Conservation (phyloP, 139 green algal genomes). For the Choricystis sp. region DNA sequence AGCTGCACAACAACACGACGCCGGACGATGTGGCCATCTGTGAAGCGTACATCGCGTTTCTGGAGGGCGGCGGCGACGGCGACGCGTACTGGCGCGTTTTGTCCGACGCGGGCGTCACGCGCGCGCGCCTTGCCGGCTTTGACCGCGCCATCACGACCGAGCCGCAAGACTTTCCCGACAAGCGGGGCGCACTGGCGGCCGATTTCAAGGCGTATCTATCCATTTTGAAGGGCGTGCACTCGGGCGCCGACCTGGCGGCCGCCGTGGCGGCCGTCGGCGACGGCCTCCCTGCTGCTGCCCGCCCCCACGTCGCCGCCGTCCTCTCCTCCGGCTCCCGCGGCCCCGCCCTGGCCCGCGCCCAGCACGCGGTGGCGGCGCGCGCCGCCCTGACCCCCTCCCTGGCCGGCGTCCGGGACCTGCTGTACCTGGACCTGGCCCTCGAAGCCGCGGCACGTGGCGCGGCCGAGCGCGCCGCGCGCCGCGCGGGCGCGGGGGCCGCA, state of each 20-base stretch:
- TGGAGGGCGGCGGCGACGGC: constrained; percentile 60
- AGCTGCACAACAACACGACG: constrained; percentile 90
- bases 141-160: constrained; percentile 76
- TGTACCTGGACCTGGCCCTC: constrained; percentile 95
- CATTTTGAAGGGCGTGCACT: constrained; percentile 85
- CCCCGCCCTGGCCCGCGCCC: constrained; percentile 61
- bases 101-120: constrained; percentile 62
- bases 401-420: constrained; percentile 56
- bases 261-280: constrained; percentile 23
- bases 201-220: constrained; percentile 90
- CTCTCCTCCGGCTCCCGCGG: constrained; percentile 35
- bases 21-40: constrained; percentile 98
- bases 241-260: constrained; percentile 63
- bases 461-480: constrained; percentile 46
- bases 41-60: constrained; percentile 86
- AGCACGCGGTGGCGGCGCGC: constrained; percentile 80
- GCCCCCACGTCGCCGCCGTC: constrained; percentile 70
- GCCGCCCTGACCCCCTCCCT: constrained; percentile 52
- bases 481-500: constrained; percentile 44
- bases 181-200: constrained; percentile 63
- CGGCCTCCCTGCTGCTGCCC: constrained; percentile 24
- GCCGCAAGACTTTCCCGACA: constrained; percentile 66
- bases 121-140: constrained; percentile 76
- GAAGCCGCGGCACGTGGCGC: constrained; percentile 64
- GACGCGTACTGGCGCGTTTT: constrained; percentile 77